Conservation (phyloP, 371 early-diverging fungal genomes). For the Cokeromyces recurvatus region DNA sequence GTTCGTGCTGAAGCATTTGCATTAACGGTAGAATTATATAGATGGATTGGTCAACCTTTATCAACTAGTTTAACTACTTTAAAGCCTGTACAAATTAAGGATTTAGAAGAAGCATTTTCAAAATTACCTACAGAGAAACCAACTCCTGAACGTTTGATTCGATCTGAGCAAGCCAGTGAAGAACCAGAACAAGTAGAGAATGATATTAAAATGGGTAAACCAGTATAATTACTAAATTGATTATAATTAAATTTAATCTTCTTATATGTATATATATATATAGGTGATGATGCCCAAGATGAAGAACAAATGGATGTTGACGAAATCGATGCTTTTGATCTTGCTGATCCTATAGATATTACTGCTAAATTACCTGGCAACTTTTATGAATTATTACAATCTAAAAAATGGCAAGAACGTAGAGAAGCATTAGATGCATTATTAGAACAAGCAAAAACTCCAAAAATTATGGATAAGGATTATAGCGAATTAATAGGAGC, state of each 20-base stretch:
- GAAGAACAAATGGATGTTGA: slow-evolving; percentile 40
- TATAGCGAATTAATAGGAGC: slow-evolving; percentile 78
- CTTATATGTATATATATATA: background rate
- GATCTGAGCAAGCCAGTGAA: slow-evolving; percentile 79
- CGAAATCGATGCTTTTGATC: slow-evolving; percentile 54
- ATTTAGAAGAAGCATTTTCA: slow-evolving; percentile 81
- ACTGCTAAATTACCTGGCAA: slow-evolving; percentile 76
- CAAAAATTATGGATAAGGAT: slow-evolving; percentile 75
- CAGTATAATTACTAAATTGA: too few species aligned
- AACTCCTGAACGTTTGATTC: slow-evolving; percentile 64
- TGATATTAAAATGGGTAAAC: slow-evolving; percentile 20
- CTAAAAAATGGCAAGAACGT: slow-evolving; percentile 95
- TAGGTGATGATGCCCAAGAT: too few species aligned
- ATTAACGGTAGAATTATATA: slow-evolving; percentile 75
- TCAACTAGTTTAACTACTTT: slow-evolving; percentile 61
- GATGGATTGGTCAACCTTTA: slow-evolving; percentile 78
- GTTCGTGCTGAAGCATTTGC: slow-evolving; percentile 84
- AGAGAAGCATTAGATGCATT: slow-evolving; percentile 86
- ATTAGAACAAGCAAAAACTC: slow-evolving; percentile 62
- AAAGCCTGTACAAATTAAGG: slow-evolving; percentile 88
- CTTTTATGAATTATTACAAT: slow-evolving; percentile 72
- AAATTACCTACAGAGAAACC: slow-evolving; percentile 66
- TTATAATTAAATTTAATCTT: too few species aligned
- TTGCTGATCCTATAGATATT: slow-evolving; percentile 90
- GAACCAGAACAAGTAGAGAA: slow-evolving; percentile 38